Evolutionary conservation across 139 green algal species (phyloP), one percentile per base, ranked within the genome.

Genomic region (Chlamydomonas schloesseri): DNA sequence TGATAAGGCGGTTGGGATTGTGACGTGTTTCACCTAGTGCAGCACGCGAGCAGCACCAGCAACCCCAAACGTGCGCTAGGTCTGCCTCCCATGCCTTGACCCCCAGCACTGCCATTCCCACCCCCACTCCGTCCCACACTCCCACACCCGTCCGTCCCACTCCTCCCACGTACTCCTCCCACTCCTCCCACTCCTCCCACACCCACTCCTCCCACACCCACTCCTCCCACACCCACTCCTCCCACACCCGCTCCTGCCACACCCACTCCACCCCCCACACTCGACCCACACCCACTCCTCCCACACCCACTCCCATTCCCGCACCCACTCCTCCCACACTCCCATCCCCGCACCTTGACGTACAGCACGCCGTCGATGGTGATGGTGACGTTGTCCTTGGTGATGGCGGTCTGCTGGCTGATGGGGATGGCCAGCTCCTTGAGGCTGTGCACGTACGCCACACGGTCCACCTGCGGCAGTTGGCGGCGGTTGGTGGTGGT

Each of bases 301-400:
- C 3, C 21, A 71, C 17, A 17, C 64, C 3, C 64, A 14, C n/a
- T 10, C 64, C 28, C n/a, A n/a, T n/a, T 17, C n/a, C 5, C 58
- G 24, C 70, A 60, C 1, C 17, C 67, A 34, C n/a, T 42, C 34
- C 14, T 65, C 33, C 23, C 28, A 71, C 29, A 17, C n/a, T n/a
- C n/a, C n/a, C 53, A 28, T 65, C 4, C 23, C 0, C 71, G 60
- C 29, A 97, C 95, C 92, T 97, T 98, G 71, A 98, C 93, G 83
- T 99, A 99, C 33, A 99, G 93, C 23, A 99, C 95, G 2, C 97
- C 98, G 81, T 99, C 98, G 81, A 99, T 99, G 46, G 91, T 96
- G 67, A 99, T 97, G 60, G 91, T 96, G 20, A 99, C 98, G 89
- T 99, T 99, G 91, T 99, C 92, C 79, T 96, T 97, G 0, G 97